Evolutionary conservation across 441 rosid species (phyloP), one percentile per base, ranked within the genome.

Genomic region (Corymbia calophylla): DNA sequence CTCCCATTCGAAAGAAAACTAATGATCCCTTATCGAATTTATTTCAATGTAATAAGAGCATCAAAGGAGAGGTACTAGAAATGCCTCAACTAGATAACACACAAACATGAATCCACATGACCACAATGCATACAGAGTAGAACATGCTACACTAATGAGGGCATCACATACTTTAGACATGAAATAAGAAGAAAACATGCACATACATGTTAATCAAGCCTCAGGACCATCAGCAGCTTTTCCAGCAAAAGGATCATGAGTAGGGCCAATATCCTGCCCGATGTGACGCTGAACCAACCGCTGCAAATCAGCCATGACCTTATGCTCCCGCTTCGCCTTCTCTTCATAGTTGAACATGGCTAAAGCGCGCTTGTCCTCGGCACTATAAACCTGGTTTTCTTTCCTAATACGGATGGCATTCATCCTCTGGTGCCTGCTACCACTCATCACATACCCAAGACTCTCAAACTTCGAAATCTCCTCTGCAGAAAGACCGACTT

Each of bases 361-460:
- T 94, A 97, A 89, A 12, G 98, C 99, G 10, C 97, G 93, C 95
- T 96, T 98, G 60, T 97, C 99, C 93, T 98, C 99, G 17, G 99
- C 99, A 90, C 99, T 96, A 73, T 97, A 97, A 88, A 97, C 99
- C 90, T 96, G 99, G 93, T 97, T 97, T 93, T 97, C 99, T 91
- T 97, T 96, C 95, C 99, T 95, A 77, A 97, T 97, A 96, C 98
- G 98, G 91, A 97, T 97, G 55, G 98, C 99, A 94, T 97, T 97
- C 99, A 97, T 97, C 93, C 99, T 96, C 92, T 96, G 98, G 88
- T 97, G 99, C 91, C 99, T 96, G 89, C 98, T 95, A 88, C 99
- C 99, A 94, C 99, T 98, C 99, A 97, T 98, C 90, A 98, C 99
- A 92, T 95, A 96, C 88, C 99, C 99, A 92, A 98, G 98, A 91